Evolutionary conservation across 1,284 basidiomycete genomes (phyloP).

Genomic region (Vanrija sp.): DNA sequence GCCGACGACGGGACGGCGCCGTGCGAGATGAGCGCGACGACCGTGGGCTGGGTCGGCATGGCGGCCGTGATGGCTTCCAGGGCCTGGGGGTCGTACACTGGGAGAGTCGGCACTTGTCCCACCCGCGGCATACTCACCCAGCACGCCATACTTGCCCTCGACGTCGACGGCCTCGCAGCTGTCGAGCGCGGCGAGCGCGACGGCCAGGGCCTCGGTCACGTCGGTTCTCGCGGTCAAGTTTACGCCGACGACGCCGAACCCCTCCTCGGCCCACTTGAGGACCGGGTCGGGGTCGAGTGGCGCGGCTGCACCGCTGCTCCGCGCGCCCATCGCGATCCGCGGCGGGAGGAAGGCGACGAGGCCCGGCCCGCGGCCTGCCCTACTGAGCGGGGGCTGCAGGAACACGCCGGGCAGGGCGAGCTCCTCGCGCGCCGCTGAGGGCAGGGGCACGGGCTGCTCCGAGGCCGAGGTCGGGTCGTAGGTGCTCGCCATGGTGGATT

Average conservation of each 20-base stretch:
- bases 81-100: slow-evolving; percentile 19
- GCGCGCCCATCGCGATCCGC: neutral
- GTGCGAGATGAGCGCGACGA: slow-evolving; percentile 14
- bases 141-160: slow-evolving; percentile 6
- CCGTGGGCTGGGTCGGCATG: neutral
- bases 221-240: slow-evolving; percentile 11
- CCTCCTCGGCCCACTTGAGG: slow-evolving; percentile 22
- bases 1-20: slow-evolving; percentile 9
- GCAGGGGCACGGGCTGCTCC: slow-evolving; percentile 5
- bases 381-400: slow-evolving; percentile 16
- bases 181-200: slow-evolving; percentile 14
- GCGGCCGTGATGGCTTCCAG: slow-evolving; percentile 9
- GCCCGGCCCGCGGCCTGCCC: slow-evolving; percentile 15
- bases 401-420: slow-evolving; percentile 4
- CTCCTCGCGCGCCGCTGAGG: neutral
- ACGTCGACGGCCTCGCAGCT: slow-evolving; percentile 2
- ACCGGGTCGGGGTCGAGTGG: slow-evolving; percentile 22
- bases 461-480: slow-evolving; percentile 4
- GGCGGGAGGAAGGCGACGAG: slow-evolving; percentile 14
- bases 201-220: slow-evolving; percentile 5
- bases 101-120: too few species aligned
- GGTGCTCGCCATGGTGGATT: neutral
- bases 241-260: slow-evolving; percentile 14
- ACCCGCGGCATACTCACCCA: too few species aligned
- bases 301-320: neutral